A percentile compares a stretch with the other conserved stretches of the same genome.
Evolutionary conservation across 2,329 filamentous ascomycete genomes (phyloP).

Genomic region (Lizonia empirigonia): DNA sequence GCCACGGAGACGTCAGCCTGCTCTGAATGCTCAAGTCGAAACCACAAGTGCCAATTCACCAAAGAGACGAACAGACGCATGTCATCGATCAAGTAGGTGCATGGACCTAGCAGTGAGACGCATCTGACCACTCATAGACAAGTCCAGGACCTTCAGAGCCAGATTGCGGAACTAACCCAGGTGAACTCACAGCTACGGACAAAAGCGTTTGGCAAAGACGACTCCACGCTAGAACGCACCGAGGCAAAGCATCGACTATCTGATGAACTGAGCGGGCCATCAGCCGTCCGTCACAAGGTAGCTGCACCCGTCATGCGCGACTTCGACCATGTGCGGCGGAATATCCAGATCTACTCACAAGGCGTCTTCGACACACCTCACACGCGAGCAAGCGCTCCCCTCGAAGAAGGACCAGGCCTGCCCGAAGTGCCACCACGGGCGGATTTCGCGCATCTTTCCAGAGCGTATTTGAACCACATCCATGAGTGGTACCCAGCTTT

Average conservation of each 20-base stretch:
- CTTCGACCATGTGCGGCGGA: slow-evolving; percentile 72
- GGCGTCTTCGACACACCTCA: slow-evolving; percentile 81
- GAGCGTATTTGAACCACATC: slow-evolving; percentile 74
- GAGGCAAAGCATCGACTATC: slow-evolving; percentile 54
- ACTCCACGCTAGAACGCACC: slow-evolving; percentile 50
- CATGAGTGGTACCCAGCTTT: slow-evolving; percentile 84
- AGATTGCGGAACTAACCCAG: slow-evolving; percentile 78
- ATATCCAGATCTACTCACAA: slow-evolving; percentile 73
- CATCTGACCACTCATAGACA: slow-evolving; percentile 58
- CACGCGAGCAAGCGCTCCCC: slow-evolving; percentile 57
- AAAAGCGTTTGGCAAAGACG: slow-evolving; percentile 60
- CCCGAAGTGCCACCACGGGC: slow-evolving; percentile 73
- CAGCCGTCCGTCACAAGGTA: slow-evolving; percentile 52
- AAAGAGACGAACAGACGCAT: slow-evolving; percentile 98
- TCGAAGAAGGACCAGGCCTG: slow-evolving; percentile 53
- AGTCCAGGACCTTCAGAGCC: slow-evolving; percentile 94
- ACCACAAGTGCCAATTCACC: slow-evolving; percentile 97
- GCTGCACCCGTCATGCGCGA: slow-evolving; percentile 68
- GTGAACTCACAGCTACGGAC: slow-evolving; percentile 78
- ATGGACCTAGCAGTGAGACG: background rate
- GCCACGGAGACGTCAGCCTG: slow-evolving; percentile 95
- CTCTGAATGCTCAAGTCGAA: slow-evolving; percentile 94
- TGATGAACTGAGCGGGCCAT: slow-evolving; percentile 16
- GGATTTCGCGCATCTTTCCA: slow-evolving; percentile 72
- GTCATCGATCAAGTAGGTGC: slow-evolving; percentile 88